These are phyloP conservation scores for Logfia minima DNA, from an alignment of 129 eudicot species.

Conservation along the genomic window DNA sequence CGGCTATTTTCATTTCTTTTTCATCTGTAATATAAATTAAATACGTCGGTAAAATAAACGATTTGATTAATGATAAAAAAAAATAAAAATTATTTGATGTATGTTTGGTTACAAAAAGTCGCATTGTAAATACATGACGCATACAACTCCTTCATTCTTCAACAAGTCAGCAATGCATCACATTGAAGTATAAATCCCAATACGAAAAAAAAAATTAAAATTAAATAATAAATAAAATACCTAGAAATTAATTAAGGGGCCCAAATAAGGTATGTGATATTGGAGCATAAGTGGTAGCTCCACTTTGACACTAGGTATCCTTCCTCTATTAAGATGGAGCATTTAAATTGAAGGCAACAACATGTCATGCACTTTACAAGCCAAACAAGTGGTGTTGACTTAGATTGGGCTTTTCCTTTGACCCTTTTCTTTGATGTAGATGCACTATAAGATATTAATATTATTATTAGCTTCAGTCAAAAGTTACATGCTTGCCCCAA, in stretches of 20 bases:
- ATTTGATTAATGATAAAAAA: too few species aligned
- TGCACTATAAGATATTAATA: constrained; percentile 22
- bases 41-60: too few species aligned
- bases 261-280: constrained; percentile 28
- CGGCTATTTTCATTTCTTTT: too few species aligned
- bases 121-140: neutral
- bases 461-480: constrained; percentile 36
- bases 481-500: constrained; percentile 46
- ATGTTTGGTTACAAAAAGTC: too few species aligned
- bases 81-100: too few species aligned
- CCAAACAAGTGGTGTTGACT: constrained; percentile 48
- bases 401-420: constrained; percentile 42
- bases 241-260: neutral
- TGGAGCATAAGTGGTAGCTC: constrained; percentile 44
- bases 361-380: constrained; percentile 45
- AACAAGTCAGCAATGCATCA: constrained; percentile 36
- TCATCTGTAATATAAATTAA: too few species aligned
- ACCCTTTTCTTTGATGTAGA: constrained; percentile 39
- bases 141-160: constrained; percentile 32
- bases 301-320: constrained; percentile 27
- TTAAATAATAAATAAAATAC: neutral
- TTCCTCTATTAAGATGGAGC: constrained; percentile 27
- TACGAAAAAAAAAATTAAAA: neutral
- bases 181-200: constrained; percentile 24
- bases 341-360: constrained; percentile 36